phyloP scores from a whole-genome alignment of 306 rosid species.

The Canavalia gladiata region DNA sequence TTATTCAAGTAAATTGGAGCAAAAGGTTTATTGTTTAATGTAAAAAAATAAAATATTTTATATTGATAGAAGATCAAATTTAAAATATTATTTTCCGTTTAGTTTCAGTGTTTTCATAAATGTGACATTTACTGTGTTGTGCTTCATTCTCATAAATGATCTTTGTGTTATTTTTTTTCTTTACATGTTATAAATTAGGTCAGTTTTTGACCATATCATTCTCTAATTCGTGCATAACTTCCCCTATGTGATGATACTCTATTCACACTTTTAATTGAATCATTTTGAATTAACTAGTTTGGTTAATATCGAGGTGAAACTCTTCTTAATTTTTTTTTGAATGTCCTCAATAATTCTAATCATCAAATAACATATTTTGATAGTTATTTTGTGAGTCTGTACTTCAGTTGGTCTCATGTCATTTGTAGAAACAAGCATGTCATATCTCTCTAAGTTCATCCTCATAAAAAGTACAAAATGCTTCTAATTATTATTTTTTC shows the following conservation, averaged over 20 bases:
- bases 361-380: conserved; percentile 75
- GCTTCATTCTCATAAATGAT: conserved; percentile 8
- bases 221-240: conserved; percentile 12
- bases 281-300: conserved; percentile 36
- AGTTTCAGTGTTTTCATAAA: neutral
- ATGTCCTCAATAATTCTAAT: conserved; percentile 71
- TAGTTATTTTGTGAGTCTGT: conserved; percentile 76
- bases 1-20: too few relatives aligned
- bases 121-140: neutral
- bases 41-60: neutral
- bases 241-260: neutral
- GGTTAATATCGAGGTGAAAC: conserved; percentile 74
- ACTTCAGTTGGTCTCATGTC: conserved; percentile 88
- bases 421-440: conserved; percentile 79
- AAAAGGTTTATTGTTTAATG: neutral
- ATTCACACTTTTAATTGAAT: conserved; percentile 2
- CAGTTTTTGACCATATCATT: neutral
- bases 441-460: conserved; percentile 79
- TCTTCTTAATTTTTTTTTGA: conserved; percentile 61
- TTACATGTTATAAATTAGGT: neutral
- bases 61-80: conserved; percentile 13
- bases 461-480: conserved; percentile 23
- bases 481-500: conserved; percentile 12
- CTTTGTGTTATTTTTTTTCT: neutral
- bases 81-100: conserved; percentile 2